Percentiles rank a stretch among this genome's conserved stretches.
phyloP scores from a whole-genome alignment of 352 stramenopile genomes.

The Globisporangium viniferum region DNA sequence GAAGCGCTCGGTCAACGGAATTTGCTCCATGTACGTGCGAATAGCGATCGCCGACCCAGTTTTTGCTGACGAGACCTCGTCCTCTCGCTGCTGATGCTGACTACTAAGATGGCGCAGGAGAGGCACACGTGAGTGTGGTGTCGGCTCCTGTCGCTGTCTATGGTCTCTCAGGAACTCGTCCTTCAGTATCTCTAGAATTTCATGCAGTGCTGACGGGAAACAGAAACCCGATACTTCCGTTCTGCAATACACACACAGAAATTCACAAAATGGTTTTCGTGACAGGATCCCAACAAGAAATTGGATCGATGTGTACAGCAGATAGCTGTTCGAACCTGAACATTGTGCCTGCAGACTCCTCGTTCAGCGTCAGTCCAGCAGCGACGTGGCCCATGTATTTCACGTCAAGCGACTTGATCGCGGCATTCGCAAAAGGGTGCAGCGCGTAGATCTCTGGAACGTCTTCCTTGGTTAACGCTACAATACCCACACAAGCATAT shows the following conservation, averaged over 20 bases:
- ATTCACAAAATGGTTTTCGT: no score
- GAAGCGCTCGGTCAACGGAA: conserved; percentile 43
- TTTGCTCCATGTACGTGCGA: conserved; percentile 41
- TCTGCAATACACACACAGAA: conserved; percentile 13
- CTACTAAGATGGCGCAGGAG: background rate
- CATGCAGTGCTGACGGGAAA: conserved; percentile 33
- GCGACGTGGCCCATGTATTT: conserved; percentile 37
- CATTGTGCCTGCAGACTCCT: conserved; percentile 9
- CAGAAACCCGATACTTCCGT: conserved; percentile 62
- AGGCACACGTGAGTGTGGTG: background rate
- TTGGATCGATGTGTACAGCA: background rate
- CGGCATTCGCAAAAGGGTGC: conserved; percentile 57
- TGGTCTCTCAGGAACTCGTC: conserved; percentile 20
- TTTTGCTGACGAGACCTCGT: conserved; percentile 14
- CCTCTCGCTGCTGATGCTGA: background rate
- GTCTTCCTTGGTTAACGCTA: conserved; percentile 76
- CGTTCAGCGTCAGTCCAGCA: conserved; percentile 10
- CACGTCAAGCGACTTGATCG: conserved; percentile 53
- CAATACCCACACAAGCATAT: background rate
- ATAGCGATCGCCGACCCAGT: conserved; percentile 19
- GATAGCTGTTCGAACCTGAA: conserved; percentile 14
- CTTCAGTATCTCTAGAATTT: conserved; percentile 41
- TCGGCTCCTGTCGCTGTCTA: background rate
- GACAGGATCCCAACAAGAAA: background rate
- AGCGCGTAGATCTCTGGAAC: conserved; percentile 55